phyloP scores from a whole-genome alignment of 805 yeast genomes.

The Candida cerambycidarum region DNA sequence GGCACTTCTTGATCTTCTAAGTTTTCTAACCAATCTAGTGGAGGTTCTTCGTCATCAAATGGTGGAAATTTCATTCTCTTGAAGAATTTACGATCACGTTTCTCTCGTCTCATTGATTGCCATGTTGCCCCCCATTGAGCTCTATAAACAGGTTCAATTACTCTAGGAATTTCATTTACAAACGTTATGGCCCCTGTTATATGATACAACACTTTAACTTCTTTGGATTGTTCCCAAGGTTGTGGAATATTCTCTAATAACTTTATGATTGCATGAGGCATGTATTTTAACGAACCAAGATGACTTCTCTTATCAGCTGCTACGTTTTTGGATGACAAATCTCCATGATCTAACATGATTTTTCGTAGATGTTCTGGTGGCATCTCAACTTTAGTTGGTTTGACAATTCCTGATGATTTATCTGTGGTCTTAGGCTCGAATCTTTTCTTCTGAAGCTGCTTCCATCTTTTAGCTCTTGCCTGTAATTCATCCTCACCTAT shows the following conservation, averaged over 20 bases:
- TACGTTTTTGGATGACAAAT: slow-evolving; percentile 73
- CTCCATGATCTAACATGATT: slow-evolving; percentile 80
- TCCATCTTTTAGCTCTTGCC: slow-evolving; percentile 57
- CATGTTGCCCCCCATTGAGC: slow-evolving; percentile 97
- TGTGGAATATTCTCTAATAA: slow-evolving; percentile 95
- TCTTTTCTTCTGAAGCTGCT: slow-evolving; percentile 57
- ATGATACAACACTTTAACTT: slow-evolving; percentile 87
- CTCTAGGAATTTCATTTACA: slow-evolving; percentile 89
- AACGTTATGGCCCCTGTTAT: slow-evolving; percentile 92
- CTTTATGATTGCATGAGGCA: slow-evolving; percentile 94
- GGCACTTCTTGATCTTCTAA: slow-evolving; percentile 69
- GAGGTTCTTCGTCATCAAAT: slow-evolving; percentile 97
- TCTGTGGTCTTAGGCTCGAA: slow-evolving; percentile 34
- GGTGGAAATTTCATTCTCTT: slow-evolving; percentile 93
- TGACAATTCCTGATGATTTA: slow-evolving; percentile 46
- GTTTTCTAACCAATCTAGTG: slow-evolving; percentile 78
- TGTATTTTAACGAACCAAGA: slow-evolving; percentile 85
- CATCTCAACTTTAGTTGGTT: slow-evolving; percentile 71
- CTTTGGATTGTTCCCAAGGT: slow-evolving; percentile 92
- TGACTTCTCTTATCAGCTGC: slow-evolving; percentile 85
- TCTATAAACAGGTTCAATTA: slow-evolving; percentile 83
- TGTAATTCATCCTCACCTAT: slow-evolving; percentile 36
- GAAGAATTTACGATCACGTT: slow-evolving; percentile 85
- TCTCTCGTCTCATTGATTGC: slow-evolving; percentile 91
- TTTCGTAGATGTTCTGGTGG: slow-evolving; percentile 92